A percentile compares a stretch with the other conserved stretches of the same genome.
phyloP scores from a whole-genome alignment of 2,329 filamentous ascomycete genomes.

The Capronia coronata region DNA sequence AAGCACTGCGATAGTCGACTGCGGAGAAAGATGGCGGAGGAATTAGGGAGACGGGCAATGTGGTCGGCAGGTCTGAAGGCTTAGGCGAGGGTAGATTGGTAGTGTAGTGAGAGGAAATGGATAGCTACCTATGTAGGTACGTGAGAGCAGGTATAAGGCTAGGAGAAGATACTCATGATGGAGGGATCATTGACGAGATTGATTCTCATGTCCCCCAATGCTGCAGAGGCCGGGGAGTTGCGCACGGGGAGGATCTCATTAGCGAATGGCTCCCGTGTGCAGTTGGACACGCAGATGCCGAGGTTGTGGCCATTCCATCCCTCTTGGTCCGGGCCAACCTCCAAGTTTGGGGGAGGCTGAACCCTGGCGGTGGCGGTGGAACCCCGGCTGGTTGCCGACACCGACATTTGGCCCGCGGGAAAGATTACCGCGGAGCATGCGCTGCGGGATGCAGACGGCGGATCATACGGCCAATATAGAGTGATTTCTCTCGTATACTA shows the following conservation, averaged over 20 bases:
- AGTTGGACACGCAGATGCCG: background rate
- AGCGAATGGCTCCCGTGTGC: constrained; percentile 1
- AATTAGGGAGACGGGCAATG: background rate
- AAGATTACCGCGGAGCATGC: background rate
- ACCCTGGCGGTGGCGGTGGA: too few species aligned
- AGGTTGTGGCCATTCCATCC: background rate
- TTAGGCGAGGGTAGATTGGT: too few species aligned
- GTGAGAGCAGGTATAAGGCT: background rate
- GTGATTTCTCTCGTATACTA: too few species aligned
- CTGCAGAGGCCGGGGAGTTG: background rate
- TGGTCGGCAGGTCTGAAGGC: background rate
- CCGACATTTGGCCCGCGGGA: constrained; percentile 5
- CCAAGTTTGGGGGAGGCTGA: background rate
- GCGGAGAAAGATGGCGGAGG: background rate
- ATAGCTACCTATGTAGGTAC: too few species aligned
- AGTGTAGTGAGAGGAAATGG: too few species aligned
- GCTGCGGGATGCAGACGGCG: background rate
- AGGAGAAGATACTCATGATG: background rate
- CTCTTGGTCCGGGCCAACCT: too few species aligned
- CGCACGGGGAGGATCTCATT: background rate
- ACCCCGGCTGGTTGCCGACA: constrained; percentile 11
- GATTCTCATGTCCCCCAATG: constrained; percentile 1
- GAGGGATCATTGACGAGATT: background rate
- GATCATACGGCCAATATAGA: background rate
- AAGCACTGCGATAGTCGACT: background rate